phyloP scores from a whole-genome alignment of 306 rosid species.

The Ziziphus jujuba region DNA sequence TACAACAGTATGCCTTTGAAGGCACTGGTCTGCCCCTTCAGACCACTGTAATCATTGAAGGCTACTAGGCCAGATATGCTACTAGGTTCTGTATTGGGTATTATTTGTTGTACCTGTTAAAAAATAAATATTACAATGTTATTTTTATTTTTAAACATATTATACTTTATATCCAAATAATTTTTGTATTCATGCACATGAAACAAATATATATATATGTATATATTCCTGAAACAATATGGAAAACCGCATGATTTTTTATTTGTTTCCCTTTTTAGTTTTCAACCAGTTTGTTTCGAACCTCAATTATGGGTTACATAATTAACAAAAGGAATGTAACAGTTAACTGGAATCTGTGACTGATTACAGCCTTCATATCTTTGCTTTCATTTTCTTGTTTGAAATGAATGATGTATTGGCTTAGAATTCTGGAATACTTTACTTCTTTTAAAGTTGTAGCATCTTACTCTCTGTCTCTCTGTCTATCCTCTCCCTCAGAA shows the following conservation, averaged over 20 bases:
- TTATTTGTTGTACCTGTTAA: no score
- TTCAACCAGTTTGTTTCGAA: background rate
- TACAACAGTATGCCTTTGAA: no score
- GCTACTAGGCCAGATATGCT: no score
- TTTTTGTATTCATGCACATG: background rate
- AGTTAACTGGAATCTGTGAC: no score
- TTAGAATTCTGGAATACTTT: slow-evolving; percentile 4
- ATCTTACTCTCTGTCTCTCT: slow-evolving; percentile 23
- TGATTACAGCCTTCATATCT: background rate
- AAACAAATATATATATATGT: background rate
- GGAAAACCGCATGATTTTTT: background rate
- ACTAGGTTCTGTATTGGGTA: no score
- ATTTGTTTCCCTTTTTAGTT: background rate
- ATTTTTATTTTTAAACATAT: no score
- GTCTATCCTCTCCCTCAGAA: slow-evolving; percentile 44
- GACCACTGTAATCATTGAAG: no score
- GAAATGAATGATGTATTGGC: background rate
- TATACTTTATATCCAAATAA: no score
- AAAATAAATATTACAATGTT: no score
- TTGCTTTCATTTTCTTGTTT: background rate
- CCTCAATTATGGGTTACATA: no score
- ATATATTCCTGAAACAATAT: background rate
- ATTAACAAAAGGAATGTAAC: no score
- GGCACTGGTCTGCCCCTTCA: no score
- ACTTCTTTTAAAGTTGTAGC: slow-evolving; percentile 19